Conservation (phyloP, 1,284 basidiomycete genomes). For the Pseudozyma flocculosa region DNA sequence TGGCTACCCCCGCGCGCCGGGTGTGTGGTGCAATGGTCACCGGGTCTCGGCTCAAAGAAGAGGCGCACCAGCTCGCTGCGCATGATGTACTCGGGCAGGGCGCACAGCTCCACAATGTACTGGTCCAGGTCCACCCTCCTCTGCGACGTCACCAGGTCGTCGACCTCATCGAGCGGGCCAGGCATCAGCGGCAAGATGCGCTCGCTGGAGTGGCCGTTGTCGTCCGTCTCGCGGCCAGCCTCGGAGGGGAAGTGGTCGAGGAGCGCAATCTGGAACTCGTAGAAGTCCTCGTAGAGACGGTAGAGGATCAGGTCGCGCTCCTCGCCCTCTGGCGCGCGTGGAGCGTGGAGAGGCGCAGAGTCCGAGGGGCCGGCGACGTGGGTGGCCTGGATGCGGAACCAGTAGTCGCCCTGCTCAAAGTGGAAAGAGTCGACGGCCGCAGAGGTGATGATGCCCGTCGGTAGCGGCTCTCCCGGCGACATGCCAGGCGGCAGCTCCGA, state of each 20-base stretch:
- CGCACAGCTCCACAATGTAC: slow-evolving; percentile 79
- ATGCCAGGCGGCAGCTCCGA: slow-evolving; percentile 45
- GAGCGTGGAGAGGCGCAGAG: slow-evolving; percentile 23
- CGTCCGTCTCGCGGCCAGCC: slow-evolving; percentile 34
- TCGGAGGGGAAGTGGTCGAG: slow-evolving; percentile 31
- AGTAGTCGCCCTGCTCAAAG: slow-evolving; percentile 91
- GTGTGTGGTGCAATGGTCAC: slow-evolving; percentile 65
- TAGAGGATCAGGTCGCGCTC: slow-evolving; percentile 81
- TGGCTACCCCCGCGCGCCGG: slow-evolving; percentile 7
- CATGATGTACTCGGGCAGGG: slow-evolving; percentile 74
- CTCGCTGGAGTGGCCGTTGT: slow-evolving; percentile 60
- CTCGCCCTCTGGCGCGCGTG: slow-evolving; percentile 43
- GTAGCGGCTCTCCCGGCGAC: slow-evolving; percentile 40
- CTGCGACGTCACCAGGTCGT: slow-evolving; percentile 79
- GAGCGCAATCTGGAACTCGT: slow-evolving; percentile 90
- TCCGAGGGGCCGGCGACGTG: slow-evolving; percentile 61
- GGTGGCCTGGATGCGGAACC: slow-evolving; percentile 89
- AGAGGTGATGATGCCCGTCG: slow-evolving; percentile 73
- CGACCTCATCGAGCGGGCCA: slow-evolving; percentile 77
- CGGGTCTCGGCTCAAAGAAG: slow-evolving; percentile 83
- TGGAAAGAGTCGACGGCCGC: slow-evolving; percentile 96
- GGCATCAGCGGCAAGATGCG: slow-evolving; percentile 94
- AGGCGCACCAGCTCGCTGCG: slow-evolving; percentile 76
- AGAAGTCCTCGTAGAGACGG: slow-evolving; percentile 96
- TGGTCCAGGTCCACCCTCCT: slow-evolving; percentile 81